Base-by-base conservation (phyloP, 1,139 yeast genomes). In the Pichia sp. region DNA sequence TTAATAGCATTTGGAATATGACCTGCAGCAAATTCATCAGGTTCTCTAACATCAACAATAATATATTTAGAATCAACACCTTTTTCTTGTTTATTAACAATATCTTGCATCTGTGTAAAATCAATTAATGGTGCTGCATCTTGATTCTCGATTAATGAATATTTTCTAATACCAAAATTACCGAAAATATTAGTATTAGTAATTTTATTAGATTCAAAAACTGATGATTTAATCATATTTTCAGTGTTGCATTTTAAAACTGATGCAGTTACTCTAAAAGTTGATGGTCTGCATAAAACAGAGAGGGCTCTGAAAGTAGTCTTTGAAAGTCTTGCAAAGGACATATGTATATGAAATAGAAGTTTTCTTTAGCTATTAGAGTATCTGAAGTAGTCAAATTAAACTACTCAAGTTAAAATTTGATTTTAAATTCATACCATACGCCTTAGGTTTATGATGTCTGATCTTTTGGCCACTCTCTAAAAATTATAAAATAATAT, bases 31-130 rank as follows among this genome's bases (percentile, higher is more conserved):
- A 66, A 86, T 68, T 92, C 98, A 45, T 73, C 74, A 3, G 97
- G 96, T 68, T 92, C 98, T 63, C 98, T 81, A 34, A 87, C 97
- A 63, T 92, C 98, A 28, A 90, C 80, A 42, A 90, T 68, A 41
- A 86, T 74, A 27, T 52, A 41, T n/a, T 54, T 53, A 11, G 57
- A 53, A 29, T 55, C 56, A n/a, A 54, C 18, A 18, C 18, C 18
- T 18, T 18, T 42, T 5, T 43, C 43, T 5, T 26, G 29, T 27
- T 36, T 26, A 18, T 49, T 53, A 1, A 56, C 51, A 27, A 64
- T 47, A 9, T 54, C 57, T 45, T 58, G 54, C 59, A 63, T 56
- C 42, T 61, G 50, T 3, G 46, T 48, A 45, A 52, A 64, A 33
- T 55, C 60, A 43, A 62, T 49, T 7, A 51, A 47, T 34, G 63